Conservation (phyloP, 2,329 filamentous ascomycete species). For the Ceratocystis albifundus region DNA sequence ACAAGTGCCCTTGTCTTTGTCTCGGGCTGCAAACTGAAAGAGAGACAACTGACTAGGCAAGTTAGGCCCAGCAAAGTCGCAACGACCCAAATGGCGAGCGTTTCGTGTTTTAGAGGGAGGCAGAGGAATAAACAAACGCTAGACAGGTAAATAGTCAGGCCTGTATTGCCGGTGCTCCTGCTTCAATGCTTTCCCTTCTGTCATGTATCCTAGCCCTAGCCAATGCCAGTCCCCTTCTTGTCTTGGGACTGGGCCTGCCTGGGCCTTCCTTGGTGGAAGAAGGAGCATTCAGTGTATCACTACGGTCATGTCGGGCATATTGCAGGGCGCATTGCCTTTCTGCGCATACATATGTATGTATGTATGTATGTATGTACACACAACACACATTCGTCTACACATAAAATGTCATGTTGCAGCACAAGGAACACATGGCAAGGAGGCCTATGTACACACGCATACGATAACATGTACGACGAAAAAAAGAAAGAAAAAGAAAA, state of each 20-base stretch:
- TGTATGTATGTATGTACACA: not conserved
- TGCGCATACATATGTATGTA: not conserved
- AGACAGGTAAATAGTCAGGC: not conserved
- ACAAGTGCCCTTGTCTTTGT: not conserved
- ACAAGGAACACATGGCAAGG: conserved; percentile 4
- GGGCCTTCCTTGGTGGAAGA: too few relatives aligned
- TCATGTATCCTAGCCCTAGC: not conserved
- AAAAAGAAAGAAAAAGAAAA: not conserved
- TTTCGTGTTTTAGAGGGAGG: not conserved
- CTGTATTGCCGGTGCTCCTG: not conserved
- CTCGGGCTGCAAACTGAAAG: not conserved
- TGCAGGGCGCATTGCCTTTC: conserved; percentile 1
- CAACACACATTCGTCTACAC: too few relatives aligned
- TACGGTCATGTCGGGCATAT: not conserved
- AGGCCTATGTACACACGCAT: not conserved
- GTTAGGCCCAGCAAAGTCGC: too few relatives aligned
- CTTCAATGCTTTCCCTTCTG: not conserved
- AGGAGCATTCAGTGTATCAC: not conserved
- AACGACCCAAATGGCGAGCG: too few relatives aligned
- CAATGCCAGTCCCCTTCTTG: not conserved
- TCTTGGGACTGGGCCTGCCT: too few relatives aligned
- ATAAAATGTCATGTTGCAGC: not conserved
- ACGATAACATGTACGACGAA: not conserved
- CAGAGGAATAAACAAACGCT: not conserved
- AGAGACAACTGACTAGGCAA: not conserved